These are phyloP conservation scores for Lecanicillium sp. DNA, from an alignment of 2,329 filamentous ascomycete genomes.

Conservation along the genomic window DNA sequence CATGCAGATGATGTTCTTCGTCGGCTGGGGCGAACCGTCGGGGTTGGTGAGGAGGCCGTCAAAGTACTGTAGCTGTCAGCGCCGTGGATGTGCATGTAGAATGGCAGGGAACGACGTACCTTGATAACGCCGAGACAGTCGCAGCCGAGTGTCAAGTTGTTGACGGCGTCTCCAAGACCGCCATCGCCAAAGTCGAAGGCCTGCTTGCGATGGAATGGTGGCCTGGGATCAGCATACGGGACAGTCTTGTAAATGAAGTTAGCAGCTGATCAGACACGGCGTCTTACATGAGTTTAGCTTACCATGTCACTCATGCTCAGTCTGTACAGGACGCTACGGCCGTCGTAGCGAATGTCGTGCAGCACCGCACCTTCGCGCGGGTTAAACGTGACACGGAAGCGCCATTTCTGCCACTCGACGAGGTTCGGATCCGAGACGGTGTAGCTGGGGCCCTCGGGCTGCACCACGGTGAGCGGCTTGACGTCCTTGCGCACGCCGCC, in stretches of 20 bases:
- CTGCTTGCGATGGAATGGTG: slow-evolving; percentile 59
- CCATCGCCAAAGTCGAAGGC: slow-evolving; percentile 67
- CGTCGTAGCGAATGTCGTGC: slow-evolving; percentile 62
- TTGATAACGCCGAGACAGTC: slow-evolving; percentile 61
- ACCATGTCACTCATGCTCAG: slow-evolving; percentile 64
- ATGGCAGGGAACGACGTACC: slow-evolving; percentile 12
- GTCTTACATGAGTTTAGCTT: slow-evolving; percentile 4
- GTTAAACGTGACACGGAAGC: slow-evolving; percentile 63
- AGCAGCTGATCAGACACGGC: neutral
- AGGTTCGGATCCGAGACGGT: slow-evolving; percentile 36
- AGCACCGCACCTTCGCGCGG: slow-evolving; percentile 62
- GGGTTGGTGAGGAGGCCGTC: slow-evolving; percentile 27
- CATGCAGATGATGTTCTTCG: slow-evolving; percentile 36
- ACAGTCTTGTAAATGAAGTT: slow-evolving; percentile 32
- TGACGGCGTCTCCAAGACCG: slow-evolving; percentile 57
- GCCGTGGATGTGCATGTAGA: no score
- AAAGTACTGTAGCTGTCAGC: slow-evolving; percentile 25
- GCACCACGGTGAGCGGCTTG: slow-evolving; percentile 50
- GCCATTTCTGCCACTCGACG: slow-evolving; percentile 59
- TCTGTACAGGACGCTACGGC: slow-evolving; percentile 59
- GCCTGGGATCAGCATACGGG: slow-evolving; percentile 58
- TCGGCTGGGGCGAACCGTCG: slow-evolving; percentile 30
- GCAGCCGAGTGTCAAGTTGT: slow-evolving; percentile 60
- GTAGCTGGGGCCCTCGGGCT: slow-evolving; percentile 33
- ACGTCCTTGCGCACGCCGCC: slow-evolving; percentile 41